A percentile compares a stretch with the other conserved stretches of the same genome.
These are phyloP conservation scores for Clavispora vitiphila DNA, from an alignment of 805 yeast species.

Conservation along the genomic window DNA sequence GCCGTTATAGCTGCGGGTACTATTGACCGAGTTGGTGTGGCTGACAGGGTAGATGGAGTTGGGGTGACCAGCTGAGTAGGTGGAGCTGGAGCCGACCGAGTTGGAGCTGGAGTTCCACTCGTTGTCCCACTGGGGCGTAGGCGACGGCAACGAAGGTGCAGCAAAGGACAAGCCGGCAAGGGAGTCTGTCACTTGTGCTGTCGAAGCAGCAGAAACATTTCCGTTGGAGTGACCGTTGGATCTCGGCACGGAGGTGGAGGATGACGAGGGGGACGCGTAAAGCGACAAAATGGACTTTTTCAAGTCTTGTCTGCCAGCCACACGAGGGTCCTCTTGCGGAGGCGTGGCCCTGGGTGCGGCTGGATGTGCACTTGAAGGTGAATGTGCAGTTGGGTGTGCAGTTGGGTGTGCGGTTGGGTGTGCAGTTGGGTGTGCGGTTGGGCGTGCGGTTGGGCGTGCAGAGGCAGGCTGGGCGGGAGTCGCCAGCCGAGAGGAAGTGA, in stretches of 20 bases:
- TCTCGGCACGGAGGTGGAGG: conserved; percentile 33
- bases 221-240: too few species aligned
- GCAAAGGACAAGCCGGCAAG: conserved; percentile 16
- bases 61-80: too few species aligned
- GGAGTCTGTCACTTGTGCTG: conserved; percentile 15
- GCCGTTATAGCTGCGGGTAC: conserved; percentile 3
- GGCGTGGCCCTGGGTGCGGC: conserved; percentile 11
- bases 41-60: too few species aligned
- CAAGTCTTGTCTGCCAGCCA: conserved; percentile 44
- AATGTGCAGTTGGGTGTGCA: conserved; percentile 5
- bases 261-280: conserved; percentile 60
- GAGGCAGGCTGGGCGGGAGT: conserved; percentile 7
- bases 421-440: conserved; percentile 2
- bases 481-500: conserved; percentile 26
- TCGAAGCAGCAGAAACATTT: too few species aligned
- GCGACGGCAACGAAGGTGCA: conserved; percentile 2
- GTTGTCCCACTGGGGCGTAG: conserved; percentile 20
- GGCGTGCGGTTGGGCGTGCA: conserved; percentile 6
- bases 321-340: conserved; percentile 5
- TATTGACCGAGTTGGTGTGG: too few species aligned
- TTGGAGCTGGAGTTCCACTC: conserved; percentile 31
- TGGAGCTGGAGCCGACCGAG: too few species aligned
- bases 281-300: conserved; percentile 88
- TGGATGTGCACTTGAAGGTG: too few species aligned
- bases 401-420: conserved; percentile 6